Percentiles rank a stretch among this genome's conserved stretches.
These are phyloP conservation scores for Bolboschoenoplectus hybrid DNA, from an alignment of 202 grass and related monocot genomes.

Conservation along the genomic window DNA sequence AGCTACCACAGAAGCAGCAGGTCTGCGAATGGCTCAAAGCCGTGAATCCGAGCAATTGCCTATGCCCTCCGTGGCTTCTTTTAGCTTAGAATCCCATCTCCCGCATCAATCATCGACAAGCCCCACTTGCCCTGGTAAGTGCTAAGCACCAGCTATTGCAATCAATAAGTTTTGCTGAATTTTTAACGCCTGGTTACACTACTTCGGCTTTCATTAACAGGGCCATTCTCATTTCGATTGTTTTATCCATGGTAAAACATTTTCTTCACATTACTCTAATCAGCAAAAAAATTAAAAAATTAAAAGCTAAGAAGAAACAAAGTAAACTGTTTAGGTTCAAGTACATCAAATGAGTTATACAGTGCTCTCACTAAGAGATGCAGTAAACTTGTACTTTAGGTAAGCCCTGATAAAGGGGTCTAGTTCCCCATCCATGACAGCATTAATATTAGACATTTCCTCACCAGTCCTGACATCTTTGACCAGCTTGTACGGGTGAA, in stretches of 20 bases:
- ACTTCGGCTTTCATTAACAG: too few relatives aligned
- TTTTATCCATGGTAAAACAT: neutral
- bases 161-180: too few relatives aligned
- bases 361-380: slow-evolving; percentile 38
- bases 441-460: slow-evolving; percentile 69
- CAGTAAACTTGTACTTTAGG: slow-evolving; percentile 61
- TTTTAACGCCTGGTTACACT: too few relatives aligned
- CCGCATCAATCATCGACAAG: too few relatives aligned
- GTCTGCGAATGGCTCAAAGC: too few relatives aligned
- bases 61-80: too few relatives aligned
- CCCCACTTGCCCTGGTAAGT: too few relatives aligned
- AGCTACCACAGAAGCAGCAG: too few relatives aligned
- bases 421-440: slow-evolving; percentile 85
- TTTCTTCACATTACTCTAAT: neutral
- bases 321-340: neutral
- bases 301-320: neutral
- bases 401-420: slow-evolving; percentile 82
- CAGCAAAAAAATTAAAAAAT: neutral
- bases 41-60: too few relatives aligned
- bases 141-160: too few relatives aligned
- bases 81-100: too few relatives aligned
- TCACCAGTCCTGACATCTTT: slow-evolving; percentile 77
- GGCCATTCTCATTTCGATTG: neutral
- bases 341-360: neutral
- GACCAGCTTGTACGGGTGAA: slow-evolving; percentile 97